Base-by-base conservation (phyloP, 2,329 filamentous ascomycete species). In the Aureobasidium sp. region DNA sequence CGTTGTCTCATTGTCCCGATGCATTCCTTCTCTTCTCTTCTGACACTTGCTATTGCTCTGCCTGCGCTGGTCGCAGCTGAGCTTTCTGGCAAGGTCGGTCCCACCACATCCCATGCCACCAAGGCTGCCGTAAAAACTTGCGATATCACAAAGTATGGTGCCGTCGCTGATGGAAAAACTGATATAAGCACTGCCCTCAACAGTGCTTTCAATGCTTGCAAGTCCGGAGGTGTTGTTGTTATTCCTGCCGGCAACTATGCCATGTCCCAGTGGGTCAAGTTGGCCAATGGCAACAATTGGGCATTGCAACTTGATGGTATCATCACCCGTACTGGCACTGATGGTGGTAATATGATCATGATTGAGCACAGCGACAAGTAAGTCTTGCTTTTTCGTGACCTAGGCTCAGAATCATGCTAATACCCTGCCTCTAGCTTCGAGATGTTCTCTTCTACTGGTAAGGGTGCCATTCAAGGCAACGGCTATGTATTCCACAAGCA, bases 271-370 rank as follows among this genome's bases (percentile, higher is more conserved):
- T 83, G 78, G 78, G 79, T 80, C 2, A 77, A 69, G 0, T 71
- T 84, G 57, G 76, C 69, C 26, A 75, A 76, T 15, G 81, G 81
- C 17, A 75, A 71, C 13, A 77, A 73, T 10, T 80, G 77, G 74
- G 80, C 79, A 2, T 69, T 84, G 17, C 79, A 82, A 65, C 72
- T 83, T 43, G 81, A 84, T 67, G 81, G 81, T 24, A 75, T 74
- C 32, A 80, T 84, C 63, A 79, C 79, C 67, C 77, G 81, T 1
- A 80, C 76, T n/a, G 79, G 80, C 7, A 78, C 75, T 6, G 76
- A 68, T 6, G 76, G 70, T 7, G 81, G 80, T 2, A 82, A 83
- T 65, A 83, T 83, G 81, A 77, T 83, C 65, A 75, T 78, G 64
- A 75, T 83, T 59, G 73, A 79, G 64, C 76, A 80, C 9, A 74